Base-by-base conservation (phyloP, 2,329 filamentous ascomycete genomes). In the Xylogone sp. region DNA sequence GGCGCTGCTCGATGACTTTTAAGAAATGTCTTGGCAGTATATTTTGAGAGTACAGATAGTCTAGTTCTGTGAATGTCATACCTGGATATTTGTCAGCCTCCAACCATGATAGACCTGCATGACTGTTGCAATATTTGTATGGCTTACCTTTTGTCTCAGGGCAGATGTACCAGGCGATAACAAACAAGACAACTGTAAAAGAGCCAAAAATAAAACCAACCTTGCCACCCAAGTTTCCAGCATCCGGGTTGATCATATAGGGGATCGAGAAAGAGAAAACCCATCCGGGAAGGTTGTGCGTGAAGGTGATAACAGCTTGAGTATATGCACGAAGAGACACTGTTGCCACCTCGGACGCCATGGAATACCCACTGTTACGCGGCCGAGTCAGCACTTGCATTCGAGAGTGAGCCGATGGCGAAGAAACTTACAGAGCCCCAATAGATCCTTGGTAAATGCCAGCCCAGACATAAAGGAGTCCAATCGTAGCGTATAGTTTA, bases 301-400 rank as follows among this genome's bases (percentile, higher is more conserved):
- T 53, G 19, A 54, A 43, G 13, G 49, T 52, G 34, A 62, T 53
- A 16, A 54, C 54, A 20, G 61, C 51, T 2, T 94, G 86, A 1
- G 59, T 60, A 50, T 62, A 62, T 31, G 52, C 49, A 10, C 60
- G 49, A 18, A 55, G 55, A 24, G 51, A 51, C 2, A 60, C 59
- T 4, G 61, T 62, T 2, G 60, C 51, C 2, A 55, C 42, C 43
- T 63, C 61, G 16, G 55, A 55, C 16, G 56, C 49, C 13, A 63
- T 55, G 3, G 61, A 55, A 53, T 56, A 63, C n/a, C 58, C 59
- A 3, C 55, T 59, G 13, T 57, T 62, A 13, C 71, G n/a, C n/a
- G n/a, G n/a, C n/a, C n/a, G n/a, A n/a, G n/a, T n/a, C n/a, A n/a
- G n/a, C n/a, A n/a, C n/a, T n/a, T n/a, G n/a, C n/a, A n/a, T n/a